Evolutionary conservation across 1,284 basidiomycete genomes (phyloP).

Genomic region (Pseudozyma tsukubaensis): DNA sequence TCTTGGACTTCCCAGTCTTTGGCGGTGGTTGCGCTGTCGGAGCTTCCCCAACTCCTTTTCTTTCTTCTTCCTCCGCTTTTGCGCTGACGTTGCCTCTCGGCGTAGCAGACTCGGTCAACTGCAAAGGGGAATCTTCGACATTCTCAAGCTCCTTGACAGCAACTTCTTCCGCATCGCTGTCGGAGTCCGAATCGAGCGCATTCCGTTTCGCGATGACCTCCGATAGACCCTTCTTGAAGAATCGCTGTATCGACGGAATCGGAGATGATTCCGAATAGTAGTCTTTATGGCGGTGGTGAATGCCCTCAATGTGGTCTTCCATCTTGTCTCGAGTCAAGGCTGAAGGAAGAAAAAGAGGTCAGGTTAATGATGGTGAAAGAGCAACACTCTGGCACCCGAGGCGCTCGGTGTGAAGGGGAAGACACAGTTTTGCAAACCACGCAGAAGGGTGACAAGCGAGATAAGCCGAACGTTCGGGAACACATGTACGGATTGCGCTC

Average conservation of each 20-base stretch:
- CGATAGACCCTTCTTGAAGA: slow-evolving; percentile 40
- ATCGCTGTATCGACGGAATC: slow-evolving; percentile 51
- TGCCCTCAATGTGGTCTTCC: slow-evolving; percentile 3
- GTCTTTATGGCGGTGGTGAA: slow-evolving; percentile 37
- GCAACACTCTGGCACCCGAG: too few relatives aligned
- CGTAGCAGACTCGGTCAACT: neutral
- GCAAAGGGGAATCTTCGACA: neutral
- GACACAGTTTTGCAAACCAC: too few relatives aligned
- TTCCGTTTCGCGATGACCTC: slow-evolving; percentile 42
- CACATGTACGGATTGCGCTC: too few relatives aligned
- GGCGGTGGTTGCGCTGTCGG: neutral
- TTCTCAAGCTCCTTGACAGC: slow-evolving; percentile 1
- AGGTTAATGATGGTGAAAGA: too few relatives aligned
- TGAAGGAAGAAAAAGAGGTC: too few relatives aligned
- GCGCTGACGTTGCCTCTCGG: neutral
- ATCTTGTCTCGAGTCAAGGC: slow-evolving; percentile 1
- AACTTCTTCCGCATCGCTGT: slow-evolving; percentile 7
- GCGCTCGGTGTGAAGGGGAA: too few relatives aligned
- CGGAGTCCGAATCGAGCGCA: slow-evolving; percentile 32
- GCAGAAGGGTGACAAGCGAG: too few relatives aligned
- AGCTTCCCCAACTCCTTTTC: neutral
- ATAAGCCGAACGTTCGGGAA: too few relatives aligned
- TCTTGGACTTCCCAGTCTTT: neutral
- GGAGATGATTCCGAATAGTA: slow-evolving; percentile 41
- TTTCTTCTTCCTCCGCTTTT: neutral